Base-by-base conservation (phyloP, 1,139 yeast genomes). In the Candida frijolesensis region DNA sequence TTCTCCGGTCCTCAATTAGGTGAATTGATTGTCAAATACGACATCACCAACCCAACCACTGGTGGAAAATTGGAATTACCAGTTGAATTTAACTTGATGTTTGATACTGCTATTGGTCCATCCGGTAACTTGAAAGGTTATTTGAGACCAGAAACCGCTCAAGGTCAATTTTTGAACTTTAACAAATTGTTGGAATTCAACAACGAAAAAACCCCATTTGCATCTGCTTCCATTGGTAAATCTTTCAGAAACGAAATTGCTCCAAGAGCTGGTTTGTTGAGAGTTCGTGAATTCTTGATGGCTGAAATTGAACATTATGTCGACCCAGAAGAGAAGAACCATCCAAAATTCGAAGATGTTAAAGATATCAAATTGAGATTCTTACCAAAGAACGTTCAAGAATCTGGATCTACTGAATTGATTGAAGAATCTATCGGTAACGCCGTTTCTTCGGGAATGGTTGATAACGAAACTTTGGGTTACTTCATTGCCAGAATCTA, bases 231-330 rank as follows among this genome's bases (percentile, higher is more conserved):
- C 41, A 90, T 95, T 66, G 99, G 99, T 66, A 95, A 95, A 72
- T 92, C 98, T 15, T 95, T 94, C 81, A 87, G 99, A 80, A 95
- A 95, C 72, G 99, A 95, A 76, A 95, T 95, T 65, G 91, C 97
- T 49, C 99, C 99, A 63, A 86, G 99, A 72, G 89, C 98, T 34
- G 99, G 99, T 59, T 80, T 95, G 62, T 80, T 95, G 68, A 88
- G 99, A 76, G 99, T 95, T 51, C 90, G 99, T 73, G 99, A 95
- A 77, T 95, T 95, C 72, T 79, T 94, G 67, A 94, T 95, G 99
- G 99, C 99, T 50, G 99, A 95, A 79, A 92, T 95, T 67, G 99
- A 95, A 76, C 99, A 95, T 73, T 95, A 83, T 68, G 97, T 95
- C 59, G 99, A 95, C 69, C 99, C 99, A 52, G 74, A 76, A 49